phyloP scores from a whole-genome alignment of 768 basidiomycete species.

The Termitomyces sp. region DNA sequence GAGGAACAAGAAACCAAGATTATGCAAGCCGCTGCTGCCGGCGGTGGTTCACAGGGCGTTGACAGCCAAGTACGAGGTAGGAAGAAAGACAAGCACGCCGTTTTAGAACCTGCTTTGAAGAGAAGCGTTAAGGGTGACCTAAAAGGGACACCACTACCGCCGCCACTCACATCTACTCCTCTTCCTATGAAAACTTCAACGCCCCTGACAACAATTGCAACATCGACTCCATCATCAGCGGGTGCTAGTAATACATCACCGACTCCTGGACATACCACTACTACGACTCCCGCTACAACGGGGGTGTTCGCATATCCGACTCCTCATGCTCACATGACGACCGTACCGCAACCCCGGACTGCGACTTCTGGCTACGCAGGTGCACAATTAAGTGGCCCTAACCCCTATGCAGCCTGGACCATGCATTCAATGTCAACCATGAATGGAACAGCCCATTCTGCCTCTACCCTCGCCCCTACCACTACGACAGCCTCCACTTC shows the following conservation, averaged over 20 bases:
- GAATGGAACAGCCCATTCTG: slow-evolving; percentile 11
- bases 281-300: slow-evolving; percentile 26
- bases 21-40: slow-evolving; percentile 28
- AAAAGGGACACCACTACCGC: slow-evolving; percentile 55
- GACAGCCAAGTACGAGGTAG: slow-evolving; percentile 27
- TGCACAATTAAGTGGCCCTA: slow-evolving; percentile 21
- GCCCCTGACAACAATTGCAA: slow-evolving; percentile 13
- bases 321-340: slow-evolving; percentile 18
- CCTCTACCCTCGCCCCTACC: slow-evolving; percentile 16
- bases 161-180: slow-evolving; percentile 64
- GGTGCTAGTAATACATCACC: slow-evolving; percentile 14
- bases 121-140: slow-evolving; percentile 62
- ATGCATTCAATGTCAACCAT: slow-evolving; percentile 20
- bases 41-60: slow-evolving; percentile 18
- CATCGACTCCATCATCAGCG: slow-evolving; percentile 18
- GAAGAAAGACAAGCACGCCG: slow-evolving; percentile 56
- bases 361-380: slow-evolving; percentile 22
- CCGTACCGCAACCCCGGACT: slow-evolving; percentile 19
- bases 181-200: slow-evolving; percentile 39
- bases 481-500: slow-evolving; percentile 24
- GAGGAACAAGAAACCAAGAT: slow-evolving; percentile 65
- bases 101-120: slow-evolving; percentile 59
- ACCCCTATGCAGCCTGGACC: slow-evolving; percentile 36
- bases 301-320: slow-evolving; percentile 37
- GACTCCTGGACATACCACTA: slow-evolving; percentile 15